Percentiles rank a stretch among this genome's conserved stretches.
phyloP scores from a whole-genome alignment of 78 protist species.

The Fonticula alba region DNA sequence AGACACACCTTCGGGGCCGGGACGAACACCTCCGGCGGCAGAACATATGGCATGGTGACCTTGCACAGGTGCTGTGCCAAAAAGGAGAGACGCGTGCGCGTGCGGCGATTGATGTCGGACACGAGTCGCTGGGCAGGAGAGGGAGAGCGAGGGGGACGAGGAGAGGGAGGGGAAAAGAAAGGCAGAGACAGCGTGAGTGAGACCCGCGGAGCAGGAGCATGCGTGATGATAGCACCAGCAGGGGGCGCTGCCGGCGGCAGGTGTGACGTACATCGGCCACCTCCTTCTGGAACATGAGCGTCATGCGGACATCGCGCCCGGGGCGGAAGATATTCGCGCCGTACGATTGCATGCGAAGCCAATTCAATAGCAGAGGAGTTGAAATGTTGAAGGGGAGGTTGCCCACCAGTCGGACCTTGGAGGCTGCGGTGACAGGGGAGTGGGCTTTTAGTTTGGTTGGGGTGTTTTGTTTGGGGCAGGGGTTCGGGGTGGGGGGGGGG shows the following conservation, averaged over 20 bases:
- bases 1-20: constrained; percentile 42
- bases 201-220: neutral
- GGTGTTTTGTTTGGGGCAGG: neutral
- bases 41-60: neutral
- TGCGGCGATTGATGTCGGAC: constrained; percentile 6
- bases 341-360: constrained; percentile 27
- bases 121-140: constrained; percentile 15
- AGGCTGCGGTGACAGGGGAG: neutral
- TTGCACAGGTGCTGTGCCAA: constrained; percentile 5
- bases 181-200: neutral
- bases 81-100: constrained; percentile 19
- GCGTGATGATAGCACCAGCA: neutral
- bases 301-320: constrained; percentile 26
- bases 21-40: constrained; percentile 29
- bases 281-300: constrained; percentile 42
- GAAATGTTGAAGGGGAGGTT: constrained; percentile 46
- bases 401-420: constrained; percentile 24
- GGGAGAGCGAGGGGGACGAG: too few relatives aligned
- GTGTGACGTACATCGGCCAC: constrained; percentile 7
- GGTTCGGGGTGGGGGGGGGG: neutral
- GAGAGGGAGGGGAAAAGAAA: too few relatives aligned
- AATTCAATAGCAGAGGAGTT: constrained; percentile 37
- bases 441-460: neutral
- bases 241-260: neutral
- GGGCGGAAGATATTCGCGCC: constrained; percentile 4